A percentile compares a stretch with the other conserved stretches of the same genome.
Conservation (phyloP, 2,329 filamentous ascomycete species). For the Xylariaceae sp. region DNA sequence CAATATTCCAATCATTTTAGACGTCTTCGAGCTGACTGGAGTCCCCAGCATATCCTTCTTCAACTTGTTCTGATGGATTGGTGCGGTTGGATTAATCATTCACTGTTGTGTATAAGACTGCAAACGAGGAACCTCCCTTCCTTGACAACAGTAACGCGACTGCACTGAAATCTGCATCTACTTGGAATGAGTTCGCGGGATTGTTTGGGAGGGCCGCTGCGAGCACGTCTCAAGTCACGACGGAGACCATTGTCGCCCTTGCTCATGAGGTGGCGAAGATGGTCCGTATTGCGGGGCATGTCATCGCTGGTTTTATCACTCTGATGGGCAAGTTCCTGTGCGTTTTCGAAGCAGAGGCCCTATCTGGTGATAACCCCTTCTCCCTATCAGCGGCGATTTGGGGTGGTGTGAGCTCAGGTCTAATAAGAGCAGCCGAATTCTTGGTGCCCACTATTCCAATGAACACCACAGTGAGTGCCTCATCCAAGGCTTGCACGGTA, state of each 20-base stretch:
- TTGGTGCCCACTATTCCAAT: neutral
- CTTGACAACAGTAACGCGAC: neutral
- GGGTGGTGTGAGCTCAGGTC: neutral
- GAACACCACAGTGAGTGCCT: neutral
- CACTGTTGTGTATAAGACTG: slow-evolving; percentile 9
- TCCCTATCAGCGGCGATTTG: slow-evolving; percentile 3
- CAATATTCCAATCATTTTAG: slow-evolving; percentile 5
- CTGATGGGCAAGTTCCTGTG: neutral
- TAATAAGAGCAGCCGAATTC: neutral
- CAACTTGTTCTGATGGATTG: slow-evolving; percentile 1
- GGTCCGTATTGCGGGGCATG: slow-evolving; percentile 1
- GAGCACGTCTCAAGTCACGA: neutral
- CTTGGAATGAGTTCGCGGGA: neutral
- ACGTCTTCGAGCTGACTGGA: slow-evolving; percentile 1
- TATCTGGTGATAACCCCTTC: slow-evolving; percentile 2
- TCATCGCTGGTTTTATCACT: neutral
- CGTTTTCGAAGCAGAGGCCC: neutral
- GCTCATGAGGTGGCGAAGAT: slow-evolving; percentile 1
- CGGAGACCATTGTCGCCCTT: neutral
- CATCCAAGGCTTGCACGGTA: slow-evolving; percentile 1
- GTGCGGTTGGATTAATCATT: slow-evolving; percentile 2
- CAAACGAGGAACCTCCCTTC: neutral
- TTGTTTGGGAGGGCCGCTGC: neutral
- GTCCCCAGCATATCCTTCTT: slow-evolving; percentile 6
- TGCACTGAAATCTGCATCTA: neutral